These are phyloP conservation scores for Rubroboletus pulcherrimus DNA, from an alignment of 768 basidiomycete species.

Conservation along the genomic window DNA sequence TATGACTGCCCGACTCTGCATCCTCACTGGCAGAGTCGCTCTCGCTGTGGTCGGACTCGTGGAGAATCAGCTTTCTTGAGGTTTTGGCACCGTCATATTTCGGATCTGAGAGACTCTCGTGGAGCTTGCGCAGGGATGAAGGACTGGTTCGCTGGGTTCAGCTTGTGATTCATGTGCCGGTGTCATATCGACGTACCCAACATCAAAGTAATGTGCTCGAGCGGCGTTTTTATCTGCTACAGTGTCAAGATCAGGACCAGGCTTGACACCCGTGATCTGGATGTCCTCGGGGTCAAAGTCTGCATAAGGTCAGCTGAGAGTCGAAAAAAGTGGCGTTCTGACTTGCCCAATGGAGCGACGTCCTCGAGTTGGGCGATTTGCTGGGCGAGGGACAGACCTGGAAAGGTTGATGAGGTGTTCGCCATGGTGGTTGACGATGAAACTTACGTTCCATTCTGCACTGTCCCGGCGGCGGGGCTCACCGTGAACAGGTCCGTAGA, in stretches of 20 bases:
- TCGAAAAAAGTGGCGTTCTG: slow-evolving; percentile 1
- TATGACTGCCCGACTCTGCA: slow-evolving; percentile 20
- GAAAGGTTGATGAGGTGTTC: slow-evolving; percentile 1
- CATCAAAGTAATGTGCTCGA: slow-evolving; percentile 80
- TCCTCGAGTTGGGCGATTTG: slow-evolving; percentile 81
- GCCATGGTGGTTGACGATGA: background rate
- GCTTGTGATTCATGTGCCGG: background rate
- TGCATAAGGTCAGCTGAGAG: slow-evolving; percentile 26
- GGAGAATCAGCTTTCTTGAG: slow-evolving; percentile 54
- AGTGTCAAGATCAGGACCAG: slow-evolving; percentile 32
- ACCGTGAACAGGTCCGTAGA: background rate
- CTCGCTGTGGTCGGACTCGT: slow-evolving; percentile 27
- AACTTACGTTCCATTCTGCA: slow-evolving; percentile 30
- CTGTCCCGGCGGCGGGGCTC: background rate
- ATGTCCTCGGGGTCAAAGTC: slow-evolving; percentile 76
- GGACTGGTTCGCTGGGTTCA: slow-evolving; percentile 41
- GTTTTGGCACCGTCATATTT: slow-evolving; percentile 75
- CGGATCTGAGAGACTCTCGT: slow-evolving; percentile 64
- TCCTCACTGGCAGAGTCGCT: slow-evolving; percentile 7
- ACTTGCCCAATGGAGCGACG: slow-evolving; percentile 62
- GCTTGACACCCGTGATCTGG: slow-evolving; percentile 42
- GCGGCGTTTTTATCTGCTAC: slow-evolving; percentile 34
- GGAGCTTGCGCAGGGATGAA: slow-evolving; percentile 62
- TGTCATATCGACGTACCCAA: slow-evolving; percentile 55
- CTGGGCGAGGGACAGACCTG: slow-evolving; percentile 63